A percentile compares a stretch with the other conserved stretches of the same genome.
Conservation (phyloP, 305 asterid genomes). For the Solanum hybrid region DNA sequence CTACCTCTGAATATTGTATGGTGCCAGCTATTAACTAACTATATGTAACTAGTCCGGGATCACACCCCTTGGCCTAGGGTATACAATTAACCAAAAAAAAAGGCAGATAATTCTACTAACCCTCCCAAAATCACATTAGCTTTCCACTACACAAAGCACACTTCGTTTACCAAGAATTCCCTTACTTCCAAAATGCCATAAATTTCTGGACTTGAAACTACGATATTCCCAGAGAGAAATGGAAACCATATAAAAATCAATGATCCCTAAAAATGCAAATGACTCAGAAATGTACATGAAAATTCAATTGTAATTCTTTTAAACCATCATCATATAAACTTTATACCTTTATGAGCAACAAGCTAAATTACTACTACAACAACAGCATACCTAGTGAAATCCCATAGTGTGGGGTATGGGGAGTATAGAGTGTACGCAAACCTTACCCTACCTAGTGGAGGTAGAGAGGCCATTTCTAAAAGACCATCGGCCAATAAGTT, state of each 20-base stretch:
- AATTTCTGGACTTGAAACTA: neutral
- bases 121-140: neutral
- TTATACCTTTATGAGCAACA: neutral
- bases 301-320: neutral
- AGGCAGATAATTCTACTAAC: neutral
- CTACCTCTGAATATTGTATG: neutral
- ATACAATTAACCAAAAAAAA: neutral
- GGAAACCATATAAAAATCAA: neutral
- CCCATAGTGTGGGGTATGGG: neutral
- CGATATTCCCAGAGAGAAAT: neutral
- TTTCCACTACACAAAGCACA: neutral
- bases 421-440: neutral
- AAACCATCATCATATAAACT: neutral
- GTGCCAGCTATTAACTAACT: neutral
- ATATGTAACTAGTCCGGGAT: neutral
- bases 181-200: too few relatives aligned
- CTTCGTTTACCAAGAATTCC: neutral
- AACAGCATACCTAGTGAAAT: neutral
- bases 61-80: neutral
- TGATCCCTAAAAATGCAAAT: neutral
- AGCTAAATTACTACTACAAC: neutral
- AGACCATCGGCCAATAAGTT: neutral
- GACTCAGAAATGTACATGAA: neutral
- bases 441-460: neutral
- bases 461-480: neutral